Base-by-base conservation (phyloP, 1,284 basidiomycete species). In the Ustilago lituana region DNA sequence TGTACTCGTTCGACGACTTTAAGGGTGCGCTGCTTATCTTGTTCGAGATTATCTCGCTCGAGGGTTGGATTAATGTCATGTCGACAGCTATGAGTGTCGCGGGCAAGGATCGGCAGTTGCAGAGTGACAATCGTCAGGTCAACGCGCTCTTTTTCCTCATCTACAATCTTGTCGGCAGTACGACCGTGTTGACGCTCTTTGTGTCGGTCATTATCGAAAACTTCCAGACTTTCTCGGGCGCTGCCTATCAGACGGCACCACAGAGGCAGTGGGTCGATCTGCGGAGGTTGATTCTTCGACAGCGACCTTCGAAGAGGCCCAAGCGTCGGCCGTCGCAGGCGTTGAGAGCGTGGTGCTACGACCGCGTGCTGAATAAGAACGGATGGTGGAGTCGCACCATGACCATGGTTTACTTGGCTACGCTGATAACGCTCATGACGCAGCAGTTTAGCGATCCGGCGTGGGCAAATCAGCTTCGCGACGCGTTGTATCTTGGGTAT, bases 51-150 rank as follows among this genome's bases (percentile, higher is more conserved):
- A 92, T 98, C 33, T 96, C 93, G 0, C 85, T 97, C 41, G 84
- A 97, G 83, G 95, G 95, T 3, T 98, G 95, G 95, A 88, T 91
- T 32, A 91, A 95, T 80, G 94, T 95, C 49, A 91, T 97, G 90
- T 84, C 84, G 20, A 86, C 89, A 11, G 90, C 90, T 1, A 92
- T 92, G 84, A 89, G 89, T 70, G 91, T 97, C 59, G 89, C 87
- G 0, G 92, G 91, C 1, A 54, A 54, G 19, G 74, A 82, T 40
- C 49, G 48, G 41, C 80, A 82, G 62, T 69, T 76, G 33, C 56
- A 66, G 33, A 65, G 68, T 27, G 79, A 81, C 61, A 63, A 63
- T 23, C 56, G 71, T 10, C 79, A 81, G 55, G 69, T 80, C 51
- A 82, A 98, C 80, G 91, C 92, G 0, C 87, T 98, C 47, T 98